Evolutionary conservation across 2,329 filamentous ascomycete species (phyloP), one percentile per base, ranked within the genome.

Genomic region (Macrophomina pseudophaseolina): DNA sequence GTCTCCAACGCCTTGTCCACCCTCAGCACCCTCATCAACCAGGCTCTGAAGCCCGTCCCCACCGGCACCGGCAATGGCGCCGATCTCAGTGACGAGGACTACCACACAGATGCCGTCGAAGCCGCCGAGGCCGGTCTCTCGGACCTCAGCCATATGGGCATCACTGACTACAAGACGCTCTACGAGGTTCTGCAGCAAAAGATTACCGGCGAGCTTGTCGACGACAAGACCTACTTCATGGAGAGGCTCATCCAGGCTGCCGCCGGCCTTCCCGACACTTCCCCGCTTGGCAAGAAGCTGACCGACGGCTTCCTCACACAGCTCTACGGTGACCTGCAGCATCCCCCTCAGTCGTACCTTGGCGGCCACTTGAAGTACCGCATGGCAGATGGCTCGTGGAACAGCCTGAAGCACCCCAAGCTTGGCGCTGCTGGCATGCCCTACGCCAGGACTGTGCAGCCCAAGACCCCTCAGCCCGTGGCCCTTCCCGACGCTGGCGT

Each of bases 361-460:
- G 79, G 78, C 18, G 67, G 76, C n/a, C 75, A 82, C 60, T 83
- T 75, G 68, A 76, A 81, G 64, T 85, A 81, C 69, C 76, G 83
- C n/a, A 76, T 79, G 59, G 80, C 83, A 5, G 82, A 84, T 72
- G 83, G 83, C 32, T 84, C 82, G 1, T 77, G 79, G 67, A 85
- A 85, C 74, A 91, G 88, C 72, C 82, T 88, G 58, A 78, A 87
- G 23, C 81, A 86, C 71, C 90, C 90, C 2, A 82, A 87, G 63
- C 80, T 92, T 35, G 90, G 90, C 2, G 83, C 83, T 44, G 88
- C 90, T 9, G 85, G 85, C 12, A 87, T 86, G n/a, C 84, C 88
- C 0, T 92, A 92, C 72, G 90, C 90, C 30, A 85, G 89, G 68
- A 87, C 88, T 0, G 87, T 91, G n/a, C 83, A 83, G 49, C 85